phyloP scores from a whole-genome alignment of 139 green algal species.

The Volvox reticuliferus region DNA sequence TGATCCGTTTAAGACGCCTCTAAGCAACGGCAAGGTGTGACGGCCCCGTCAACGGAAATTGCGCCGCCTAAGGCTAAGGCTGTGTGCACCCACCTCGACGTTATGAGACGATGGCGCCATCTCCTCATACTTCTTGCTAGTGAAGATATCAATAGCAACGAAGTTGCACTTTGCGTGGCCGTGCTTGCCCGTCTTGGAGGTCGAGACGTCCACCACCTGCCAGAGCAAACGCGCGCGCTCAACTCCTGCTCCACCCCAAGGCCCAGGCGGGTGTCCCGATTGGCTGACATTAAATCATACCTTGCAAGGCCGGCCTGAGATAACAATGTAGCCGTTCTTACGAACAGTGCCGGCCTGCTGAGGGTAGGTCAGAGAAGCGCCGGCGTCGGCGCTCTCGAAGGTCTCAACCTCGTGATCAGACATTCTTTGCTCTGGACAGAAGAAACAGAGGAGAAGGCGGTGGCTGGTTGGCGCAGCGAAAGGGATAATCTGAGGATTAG shows the following conservation, averaged over 20 bases:
- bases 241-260: not conserved
- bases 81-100: slow-evolving; percentile 81
- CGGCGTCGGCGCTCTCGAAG: slow-evolving; percentile 50
- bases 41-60: not conserved
- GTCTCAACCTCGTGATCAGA: slow-evolving; percentile 59
- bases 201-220: slow-evolving; percentile 98
- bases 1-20: not conserved
- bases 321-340: slow-evolving; percentile 98
- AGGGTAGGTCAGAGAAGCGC: slow-evolving; percentile 93
- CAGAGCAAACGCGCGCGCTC: not conserved
- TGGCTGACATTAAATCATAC: slow-evolving; percentile 59
- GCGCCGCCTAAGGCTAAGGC: slow-evolving; percentile 31
- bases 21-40: not conserved
- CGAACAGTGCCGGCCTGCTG: slow-evolving; percentile 95
- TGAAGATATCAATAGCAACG: slow-evolving; percentile 97
- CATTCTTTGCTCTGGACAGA: slow-evolving; percentile 6
- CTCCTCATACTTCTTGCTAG: slow-evolving; percentile 98
- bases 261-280: not conserved
- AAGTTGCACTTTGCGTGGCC: slow-evolving; percentile 99
- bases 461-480: slow-evolving; percentile 11
- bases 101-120: slow-evolving; percentile 98
- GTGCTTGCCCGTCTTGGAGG: slow-evolving; percentile 99
- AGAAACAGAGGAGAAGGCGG: slow-evolving; percentile 15
- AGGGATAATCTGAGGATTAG: not conserved
- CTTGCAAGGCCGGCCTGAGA: slow-evolving; percentile 97